Percentiles rank a stretch among this genome's conserved stretches.
These are phyloP conservation scores for Pelargonium australe DNA, from an alignment of 441 rosid species.

Conservation along the genomic window DNA sequence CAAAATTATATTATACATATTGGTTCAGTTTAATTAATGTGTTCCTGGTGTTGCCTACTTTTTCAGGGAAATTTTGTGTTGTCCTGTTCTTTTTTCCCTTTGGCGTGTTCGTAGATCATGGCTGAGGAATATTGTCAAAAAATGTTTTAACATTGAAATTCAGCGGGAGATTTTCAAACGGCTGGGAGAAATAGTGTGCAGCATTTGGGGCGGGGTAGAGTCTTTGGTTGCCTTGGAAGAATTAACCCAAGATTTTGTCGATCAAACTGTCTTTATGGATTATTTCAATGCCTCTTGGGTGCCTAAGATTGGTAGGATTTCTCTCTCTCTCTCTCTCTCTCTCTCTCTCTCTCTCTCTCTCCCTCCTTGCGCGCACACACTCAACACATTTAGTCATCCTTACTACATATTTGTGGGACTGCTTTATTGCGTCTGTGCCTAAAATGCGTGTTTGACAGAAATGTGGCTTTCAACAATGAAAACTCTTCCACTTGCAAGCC, in stretches of 20 bases:
- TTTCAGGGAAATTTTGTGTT: conserved; percentile 72
- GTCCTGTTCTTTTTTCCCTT: conserved; percentile 77
- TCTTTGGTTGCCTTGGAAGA: conserved; percentile 47
- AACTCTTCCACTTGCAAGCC: conserved; percentile 87
- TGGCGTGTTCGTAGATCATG: conserved; percentile 96
- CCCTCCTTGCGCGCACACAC: conserved; percentile 2
- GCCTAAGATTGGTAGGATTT: conserved; percentile 66
- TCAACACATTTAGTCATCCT: background rate
- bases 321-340: conserved; percentile 8
- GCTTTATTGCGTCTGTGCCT: conserved; percentile 2
- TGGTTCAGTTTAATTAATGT: conserved; percentile 20
- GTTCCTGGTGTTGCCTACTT: conserved; percentile 13
- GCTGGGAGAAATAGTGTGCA: conserved; percentile 55
- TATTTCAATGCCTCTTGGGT: conserved; percentile 75
- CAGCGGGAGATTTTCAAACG: conserved; percentile 71
- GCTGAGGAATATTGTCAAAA: conserved; percentile 76
- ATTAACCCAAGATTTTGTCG: conserved; percentile 60
- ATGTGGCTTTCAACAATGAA: conserved; percentile 85
- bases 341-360: too few species aligned
- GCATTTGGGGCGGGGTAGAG: conserved; percentile 61
- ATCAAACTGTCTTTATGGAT: conserved; percentile 64
- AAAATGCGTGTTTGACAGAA: conserved; percentile 36
- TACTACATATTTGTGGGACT: background rate
- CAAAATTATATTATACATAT: background rate
- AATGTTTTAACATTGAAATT: conserved; percentile 58